Evolutionary conservation across 176 grass and related monocot genomes (phyloP), one percentile per base, ranked within the genome.

Genomic region (Carex parvula): DNA sequence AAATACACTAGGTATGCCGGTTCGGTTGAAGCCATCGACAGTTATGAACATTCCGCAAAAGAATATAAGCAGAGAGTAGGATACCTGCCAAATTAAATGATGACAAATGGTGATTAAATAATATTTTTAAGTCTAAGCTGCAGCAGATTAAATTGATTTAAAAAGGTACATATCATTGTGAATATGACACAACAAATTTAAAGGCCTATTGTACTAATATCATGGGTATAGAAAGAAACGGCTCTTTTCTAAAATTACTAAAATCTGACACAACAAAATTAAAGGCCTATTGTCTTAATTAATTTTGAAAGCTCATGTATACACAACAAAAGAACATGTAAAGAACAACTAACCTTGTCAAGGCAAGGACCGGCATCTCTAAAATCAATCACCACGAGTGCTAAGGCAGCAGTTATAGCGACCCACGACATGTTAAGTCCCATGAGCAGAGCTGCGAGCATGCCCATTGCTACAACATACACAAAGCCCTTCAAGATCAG

Each of bases 41-140:
- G 95, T 98, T 58, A 98, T 92, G 91, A 98, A 98, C 95, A 98
- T 98, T 12, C 95, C 95, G 8, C 91, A 95, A 83, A 98, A 98
- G 84, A 98, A 98, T 71, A 95, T 89, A 62, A 98, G 85, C 74
- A 98, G 74, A 24, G 95, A 98, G 84, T 98, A 98, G 35, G 95
- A 98, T 39, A 98, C 94, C 94, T 96, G 44, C 7, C 2, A 21
- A 22, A 75, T 18, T 50, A 50, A 12, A 12, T 50, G 46, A 42
- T 42, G 39, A 42, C 39, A 42, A 42, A 42, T 42, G 39, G 2
- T 8, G 42, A 44, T 44, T 44, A 44, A 44, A 44, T 44, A 8
- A 44, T 16, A 67, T 67, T 14, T 69, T 69, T n/a, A 71, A 44
- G 8, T 42, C 16, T 20, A 41, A 11, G 37, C 37, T 44, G 8